Evolutionary conservation across 495 filamentous ascomycete genomes (phyloP).

Genomic region (Lepraria neglecta): DNA sequence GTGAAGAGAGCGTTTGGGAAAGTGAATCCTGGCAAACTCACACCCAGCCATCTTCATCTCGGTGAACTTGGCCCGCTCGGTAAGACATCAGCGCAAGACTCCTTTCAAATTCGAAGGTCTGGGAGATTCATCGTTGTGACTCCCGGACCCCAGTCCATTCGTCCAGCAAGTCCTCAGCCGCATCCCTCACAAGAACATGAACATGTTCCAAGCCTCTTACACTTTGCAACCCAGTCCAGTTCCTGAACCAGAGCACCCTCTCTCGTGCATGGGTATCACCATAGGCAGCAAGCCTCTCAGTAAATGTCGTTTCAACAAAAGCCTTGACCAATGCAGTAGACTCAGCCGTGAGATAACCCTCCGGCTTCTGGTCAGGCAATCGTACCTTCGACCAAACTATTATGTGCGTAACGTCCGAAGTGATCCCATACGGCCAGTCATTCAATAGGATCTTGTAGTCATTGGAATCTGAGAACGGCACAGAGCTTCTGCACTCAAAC

Average conservation of each 20-base stretch:
- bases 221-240: constrained; percentile 69
- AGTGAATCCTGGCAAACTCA: no score
- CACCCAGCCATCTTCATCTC: no score
- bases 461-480: constrained; percentile 48
- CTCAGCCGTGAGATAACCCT: constrained; percentile 60
- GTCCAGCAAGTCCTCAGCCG: constrained; percentile 13
- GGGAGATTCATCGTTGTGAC: neutral
- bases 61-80: no score
- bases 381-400: constrained; percentile 61
- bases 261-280: constrained; percentile 37
- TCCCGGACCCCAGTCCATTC: constrained; percentile 25
- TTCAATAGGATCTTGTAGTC: constrained; percentile 63
- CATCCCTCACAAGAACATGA: constrained; percentile 35
- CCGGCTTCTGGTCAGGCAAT: constrained; percentile 46
- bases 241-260: constrained; percentile 73
- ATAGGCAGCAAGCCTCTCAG: constrained; percentile 40
- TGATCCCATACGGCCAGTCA: constrained; percentile 73
- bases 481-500: constrained; percentile 35
- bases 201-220: constrained; percentile 65
- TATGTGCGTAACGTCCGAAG: constrained; percentile 52
- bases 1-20: no score
- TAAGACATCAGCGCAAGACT: no score
- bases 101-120: neutral
- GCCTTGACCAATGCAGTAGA: constrained; percentile 46
- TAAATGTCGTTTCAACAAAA: constrained; percentile 57